Conservation (phyloP, 352 stramenopile species). For the Phytophthora lateralis region DNA sequence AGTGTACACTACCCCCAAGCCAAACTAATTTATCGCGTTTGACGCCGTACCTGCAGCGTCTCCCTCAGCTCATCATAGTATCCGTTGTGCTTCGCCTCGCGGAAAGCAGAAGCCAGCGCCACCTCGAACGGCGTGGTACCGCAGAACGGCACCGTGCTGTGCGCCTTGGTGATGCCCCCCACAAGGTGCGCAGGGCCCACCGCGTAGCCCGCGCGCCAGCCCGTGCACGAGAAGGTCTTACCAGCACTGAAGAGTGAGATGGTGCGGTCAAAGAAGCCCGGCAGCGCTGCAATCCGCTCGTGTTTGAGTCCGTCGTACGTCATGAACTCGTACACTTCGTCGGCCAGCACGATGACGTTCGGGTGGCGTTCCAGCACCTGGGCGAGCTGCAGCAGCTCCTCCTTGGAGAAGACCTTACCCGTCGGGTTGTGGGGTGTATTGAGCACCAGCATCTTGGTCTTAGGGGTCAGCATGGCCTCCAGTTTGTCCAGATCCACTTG, state of each 20-base stretch:
- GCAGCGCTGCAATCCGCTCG: constrained; percentile 76
- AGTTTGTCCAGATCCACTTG: constrained; percentile 88
- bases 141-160: constrained; percentile 93
- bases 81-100: constrained; percentile 86
- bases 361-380: constrained; percentile 84
- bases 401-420: constrained; percentile 96
- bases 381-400: constrained; percentile 94
- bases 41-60: constrained; percentile 49
- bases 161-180: constrained; percentile 72
- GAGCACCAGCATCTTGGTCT: constrained; percentile 96
- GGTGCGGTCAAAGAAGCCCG: constrained; percentile 87
- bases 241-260: constrained; percentile 93
- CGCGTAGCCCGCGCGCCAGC: constrained; percentile 91
- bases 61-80: constrained; percentile 80
- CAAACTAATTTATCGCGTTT: constrained; percentile 11
- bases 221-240: constrained; percentile 95
- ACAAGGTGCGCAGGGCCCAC: constrained; percentile 63
- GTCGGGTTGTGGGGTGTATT: constrained; percentile 99
- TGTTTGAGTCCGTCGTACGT: constrained; percentile 81
- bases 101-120: constrained; percentile 89
- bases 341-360: constrained; percentile 93
- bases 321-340: constrained; percentile 99
- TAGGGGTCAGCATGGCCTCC: constrained; percentile 83
- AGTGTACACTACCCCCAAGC: constrained; percentile 28
- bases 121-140: constrained; percentile 95